Evolutionary conservation across 441 rosid species (phyloP).

Genomic region (Mallotus repandus): DNA sequence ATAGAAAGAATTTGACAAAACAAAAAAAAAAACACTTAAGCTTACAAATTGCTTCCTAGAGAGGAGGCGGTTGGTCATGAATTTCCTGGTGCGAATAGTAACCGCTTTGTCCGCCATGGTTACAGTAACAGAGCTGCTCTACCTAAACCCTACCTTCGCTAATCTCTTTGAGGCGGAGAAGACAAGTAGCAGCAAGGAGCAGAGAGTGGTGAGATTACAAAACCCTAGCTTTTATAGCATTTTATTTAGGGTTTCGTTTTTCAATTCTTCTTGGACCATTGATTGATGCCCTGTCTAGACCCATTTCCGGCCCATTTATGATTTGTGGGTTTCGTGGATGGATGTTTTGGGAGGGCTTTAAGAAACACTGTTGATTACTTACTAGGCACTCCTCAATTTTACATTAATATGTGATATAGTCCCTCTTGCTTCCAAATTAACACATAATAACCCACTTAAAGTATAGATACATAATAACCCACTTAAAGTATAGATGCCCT

Average conservation of each 20-base stretch:
- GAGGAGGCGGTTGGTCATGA: conserved; percentile 91
- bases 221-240: conserved; percentile 35
- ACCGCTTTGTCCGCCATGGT: conserved; percentile 88
- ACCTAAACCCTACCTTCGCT: background rate
- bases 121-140: background rate
- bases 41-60: conserved; percentile 91
- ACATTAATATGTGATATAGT: background rate
- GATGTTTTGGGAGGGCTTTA: background rate
- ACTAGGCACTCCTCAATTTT: background rate
- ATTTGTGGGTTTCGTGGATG: background rate
- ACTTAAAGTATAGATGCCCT: too few relatives aligned
- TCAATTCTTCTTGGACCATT: background rate
- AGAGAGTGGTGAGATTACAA: background rate
- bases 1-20: background rate
- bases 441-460: too few relatives aligned
- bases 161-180: background rate
- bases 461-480: too few relatives aligned
- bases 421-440: too few relatives aligned
- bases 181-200: background rate
- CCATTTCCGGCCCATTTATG: background rate
- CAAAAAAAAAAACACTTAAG: background rate
- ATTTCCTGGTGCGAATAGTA: conserved; percentile 76
- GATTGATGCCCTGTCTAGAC: background rate
- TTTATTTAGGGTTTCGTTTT: conserved; percentile 19
- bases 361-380: background rate